Evolutionary conservation across 2,329 filamentous ascomycete genomes (phyloP).

Genomic region (Hypoxylon sp.): DNA sequence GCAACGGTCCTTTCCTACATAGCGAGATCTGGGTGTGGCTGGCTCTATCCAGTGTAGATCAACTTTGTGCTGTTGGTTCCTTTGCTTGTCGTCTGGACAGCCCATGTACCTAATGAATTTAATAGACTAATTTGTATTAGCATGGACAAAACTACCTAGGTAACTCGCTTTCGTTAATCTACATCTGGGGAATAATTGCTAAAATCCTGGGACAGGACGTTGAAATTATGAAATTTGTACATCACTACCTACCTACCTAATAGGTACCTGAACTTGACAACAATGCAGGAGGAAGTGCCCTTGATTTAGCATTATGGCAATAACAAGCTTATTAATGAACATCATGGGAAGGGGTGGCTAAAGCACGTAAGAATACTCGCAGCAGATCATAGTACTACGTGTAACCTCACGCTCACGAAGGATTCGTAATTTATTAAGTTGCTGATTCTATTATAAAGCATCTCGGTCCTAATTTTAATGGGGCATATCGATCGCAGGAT

Average conservation of each 20-base stretch:
- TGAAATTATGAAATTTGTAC: slow-evolving; percentile 7
- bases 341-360: slow-evolving; percentile 7
- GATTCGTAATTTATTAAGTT: slow-evolving; percentile 23
- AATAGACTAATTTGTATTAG: slow-evolving; percentile 7
- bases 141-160: slow-evolving; percentile 1
- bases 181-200: slow-evolving; percentile 15
- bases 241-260: slow-evolving; percentile 7
- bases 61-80: slow-evolving; percentile 6
- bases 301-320: slow-evolving; percentile 11
- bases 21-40: slow-evolving; percentile 12
- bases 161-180: slow-evolving; percentile 9
- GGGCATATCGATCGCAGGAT: slow-evolving; percentile 19
- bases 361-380: slow-evolving; percentile 24
- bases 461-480: slow-evolving; percentile 14
- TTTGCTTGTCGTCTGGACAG: slow-evolving; percentile 7
- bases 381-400: slow-evolving; percentile 22
- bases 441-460: slow-evolving; percentile 14
- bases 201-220: neutral
- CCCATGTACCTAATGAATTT: neutral
- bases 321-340: neutral
- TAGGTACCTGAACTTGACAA: slow-evolving; percentile 1
- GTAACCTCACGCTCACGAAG: slow-evolving; percentile 25
- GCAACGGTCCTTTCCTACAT: slow-evolving; percentile 9
- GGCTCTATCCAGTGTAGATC: slow-evolving; percentile 3
- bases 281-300: neutral